Base-by-base conservation (phyloP, 805 yeast genomes). In the Saturnispora serradocipensis region DNA sequence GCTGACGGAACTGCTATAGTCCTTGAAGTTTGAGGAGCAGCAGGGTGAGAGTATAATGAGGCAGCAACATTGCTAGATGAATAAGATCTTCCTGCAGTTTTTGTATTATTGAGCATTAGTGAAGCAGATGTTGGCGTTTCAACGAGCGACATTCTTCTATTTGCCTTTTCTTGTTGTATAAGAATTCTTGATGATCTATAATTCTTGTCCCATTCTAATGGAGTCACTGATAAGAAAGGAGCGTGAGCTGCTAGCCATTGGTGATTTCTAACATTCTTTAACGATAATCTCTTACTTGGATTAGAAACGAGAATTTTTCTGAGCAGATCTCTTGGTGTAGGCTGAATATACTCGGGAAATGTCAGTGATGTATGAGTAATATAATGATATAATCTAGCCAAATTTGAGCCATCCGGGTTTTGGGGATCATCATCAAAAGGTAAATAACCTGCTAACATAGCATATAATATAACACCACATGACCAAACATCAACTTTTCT, bases 351-450 rank as follows among this genome's bases (percentile, higher is more conserved):
- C 65, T 90, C 97, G 0, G 99, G 99, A 68, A 93, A 93, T 4
- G 97, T 93, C 61, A 93, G 73, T 4, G 96, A 88, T 1, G 97
- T 88, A 48, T 82, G 76, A 24, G 97, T 88, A 57, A 93, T 93
- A 70, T 93, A 93, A 63, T 84, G 87, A 70, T 93, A 93, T 54
- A 93, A 74, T 63, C 85, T 83, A 22, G 90, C 87, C 63, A 93
- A 91, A 67, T 93, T 95, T 52, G 90, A 86, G 48, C 97, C 96
- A 65, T 91, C 97, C 35, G 97, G 98, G 63, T 93, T 93, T 50
- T 86, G 84, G 20, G 96, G 93, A 66, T 93, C 99, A 67, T 93
- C 99, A 64, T 93, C 99, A 73, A 88, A 93, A 1, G 99, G 99
- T 54, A 93, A 74, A 67, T 93, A 93, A 2, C 99, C 99, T 0